phyloP scores from a whole-genome alignment of 2,329 filamentous ascomycete genomes.

The Cladosporium sp. region DNA sequence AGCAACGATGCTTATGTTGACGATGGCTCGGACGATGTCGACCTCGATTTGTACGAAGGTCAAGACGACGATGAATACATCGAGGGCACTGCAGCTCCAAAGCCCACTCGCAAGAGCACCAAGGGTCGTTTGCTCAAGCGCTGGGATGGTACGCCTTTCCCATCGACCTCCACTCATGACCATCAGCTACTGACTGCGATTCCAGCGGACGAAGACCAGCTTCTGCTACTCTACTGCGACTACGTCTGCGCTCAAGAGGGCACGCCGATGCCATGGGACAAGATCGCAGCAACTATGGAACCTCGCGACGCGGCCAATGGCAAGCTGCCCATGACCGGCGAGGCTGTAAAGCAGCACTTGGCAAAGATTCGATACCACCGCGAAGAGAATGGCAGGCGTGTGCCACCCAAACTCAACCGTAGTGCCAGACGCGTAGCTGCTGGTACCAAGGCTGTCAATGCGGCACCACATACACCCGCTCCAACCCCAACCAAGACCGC shows the following conservation, averaged over 20 bases:
- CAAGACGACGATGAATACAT: neutral
- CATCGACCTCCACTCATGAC: neutral
- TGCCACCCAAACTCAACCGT: constrained; percentile 21
- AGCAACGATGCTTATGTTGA: neutral
- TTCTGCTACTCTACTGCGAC: constrained; percentile 22
- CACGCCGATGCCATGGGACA: constrained; percentile 22
- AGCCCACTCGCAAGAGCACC: constrained; percentile 18
- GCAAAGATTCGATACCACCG: constrained; percentile 24
- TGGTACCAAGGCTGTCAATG: neutral
- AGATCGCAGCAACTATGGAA: constrained; percentile 17
- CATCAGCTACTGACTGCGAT: constrained; percentile 6
- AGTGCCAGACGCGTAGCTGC: constrained; percentile 1
- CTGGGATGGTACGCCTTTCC: constrained; percentile 24
- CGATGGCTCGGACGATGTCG: neutral
- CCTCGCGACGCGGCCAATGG: constrained; percentile 3
- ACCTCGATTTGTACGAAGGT: neutral
- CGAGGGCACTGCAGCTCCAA: neutral
- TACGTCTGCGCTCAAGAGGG: constrained; percentile 18
- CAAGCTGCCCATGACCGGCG: constrained; percentile 15
- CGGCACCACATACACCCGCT: neutral
- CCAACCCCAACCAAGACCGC: neutral
- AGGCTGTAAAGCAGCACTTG: constrained; percentile 27
- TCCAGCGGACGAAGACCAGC: constrained; percentile 25
- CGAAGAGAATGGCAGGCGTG: constrained; percentile 10
- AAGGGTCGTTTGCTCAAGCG: constrained; percentile 24